Conservation (phyloP, 192 early-diverging fungal genomes). For the Bifiguratus adelaidae region DNA sequence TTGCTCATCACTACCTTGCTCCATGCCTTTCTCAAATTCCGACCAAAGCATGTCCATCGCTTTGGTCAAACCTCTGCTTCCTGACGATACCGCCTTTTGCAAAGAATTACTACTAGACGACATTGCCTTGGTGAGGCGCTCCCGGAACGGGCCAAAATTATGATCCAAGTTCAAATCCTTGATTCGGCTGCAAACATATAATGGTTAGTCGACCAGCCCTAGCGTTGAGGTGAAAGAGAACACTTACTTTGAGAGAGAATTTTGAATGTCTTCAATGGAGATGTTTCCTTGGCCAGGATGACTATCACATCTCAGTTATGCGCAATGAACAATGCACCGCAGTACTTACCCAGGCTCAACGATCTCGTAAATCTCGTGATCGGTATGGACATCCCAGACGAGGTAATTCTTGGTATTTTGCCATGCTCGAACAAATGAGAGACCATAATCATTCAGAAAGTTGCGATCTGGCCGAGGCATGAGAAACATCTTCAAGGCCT, state of each 20-base stretch:
- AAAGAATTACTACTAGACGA: slow-evolving; percentile 20
- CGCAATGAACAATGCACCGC: not conserved
- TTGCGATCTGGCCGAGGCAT: slow-evolving; percentile 26
- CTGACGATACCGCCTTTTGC: slow-evolving; percentile 29
- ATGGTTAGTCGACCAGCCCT: not conserved
- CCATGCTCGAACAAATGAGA: slow-evolving; percentile 54
- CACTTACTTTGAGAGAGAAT: slow-evolving; percentile 38
- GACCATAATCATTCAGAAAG: slow-evolving; percentile 52
- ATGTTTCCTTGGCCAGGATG: slow-evolving; percentile 40
- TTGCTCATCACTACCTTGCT: no score
- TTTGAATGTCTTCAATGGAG: slow-evolving; percentile 33
- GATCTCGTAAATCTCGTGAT: slow-evolving; percentile 45
- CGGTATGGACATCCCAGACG: slow-evolving; percentile 50
- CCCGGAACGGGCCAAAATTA: slow-evolving; percentile 29
- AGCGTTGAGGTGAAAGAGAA: no score
- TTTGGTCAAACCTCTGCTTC: slow-evolving; percentile 7
- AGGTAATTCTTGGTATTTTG: slow-evolving; percentile 51
- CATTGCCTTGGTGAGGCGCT: slow-evolving; percentile 37
- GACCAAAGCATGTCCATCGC: slow-evolving; percentile 20
- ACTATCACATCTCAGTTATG: no score
- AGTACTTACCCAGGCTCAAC: slow-evolving; percentile 33
- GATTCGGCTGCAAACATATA: slow-evolving; percentile 20
- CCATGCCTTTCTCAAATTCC: slow-evolving; percentile 10
- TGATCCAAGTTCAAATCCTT: slow-evolving; percentile 35
- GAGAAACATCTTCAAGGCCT: not conserved